Evolutionary conservation across 169 alveolate species (phyloP).

Genomic region (Cryptosporidium canis): DNA sequence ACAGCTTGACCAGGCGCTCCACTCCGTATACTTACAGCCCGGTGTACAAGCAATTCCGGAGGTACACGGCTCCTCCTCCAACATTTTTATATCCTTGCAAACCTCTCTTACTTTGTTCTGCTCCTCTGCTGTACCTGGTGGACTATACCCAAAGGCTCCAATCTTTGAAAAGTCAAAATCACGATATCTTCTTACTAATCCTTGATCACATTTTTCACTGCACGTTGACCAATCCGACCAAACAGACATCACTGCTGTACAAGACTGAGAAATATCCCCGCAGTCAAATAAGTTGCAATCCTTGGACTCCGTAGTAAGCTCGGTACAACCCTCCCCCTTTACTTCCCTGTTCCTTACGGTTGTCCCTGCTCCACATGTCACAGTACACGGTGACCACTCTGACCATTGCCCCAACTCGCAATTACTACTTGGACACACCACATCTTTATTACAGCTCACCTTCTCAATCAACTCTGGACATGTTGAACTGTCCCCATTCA

Average conservation of each 20-base stretch:
- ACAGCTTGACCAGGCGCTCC: slow-evolving; percentile 53
- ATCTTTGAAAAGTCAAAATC: slow-evolving; percentile 42
- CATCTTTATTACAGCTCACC: slow-evolving; percentile 57
- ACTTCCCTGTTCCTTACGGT: slow-evolving; percentile 62
- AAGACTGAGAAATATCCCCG: neutral
- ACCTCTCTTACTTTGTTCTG: slow-evolving; percentile 10
- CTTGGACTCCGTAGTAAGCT: neutral
- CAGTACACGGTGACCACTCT: slow-evolving; percentile 76
- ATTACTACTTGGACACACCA: slow-evolving; percentile 22
- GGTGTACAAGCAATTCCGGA: slow-evolving; percentile 31
- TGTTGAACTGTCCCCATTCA: slow-evolving; percentile 71
- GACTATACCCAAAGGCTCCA: slow-evolving; percentile 29
- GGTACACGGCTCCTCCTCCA: slow-evolving; percentile 28
- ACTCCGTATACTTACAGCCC: slow-evolving; percentile 26
- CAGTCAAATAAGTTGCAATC: slow-evolving; percentile 5
- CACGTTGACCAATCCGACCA: slow-evolving; percentile 60
- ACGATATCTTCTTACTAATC: slow-evolving; percentile 22
- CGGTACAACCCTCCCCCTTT: slow-evolving; percentile 26
- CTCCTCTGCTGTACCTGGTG: slow-evolving; percentile 59
- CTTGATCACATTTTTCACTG: slow-evolving; percentile 57
- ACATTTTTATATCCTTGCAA: slow-evolving; percentile 26
- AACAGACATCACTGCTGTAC: slow-evolving; percentile 30
- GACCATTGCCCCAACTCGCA: slow-evolving; percentile 76
- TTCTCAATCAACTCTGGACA: slow-evolving; percentile 74
- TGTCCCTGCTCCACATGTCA: slow-evolving; percentile 74